Evolutionary conservation across 2,329 filamentous ascomycete species (phyloP).

Genomic region (Aspergillus jensenii): DNA sequence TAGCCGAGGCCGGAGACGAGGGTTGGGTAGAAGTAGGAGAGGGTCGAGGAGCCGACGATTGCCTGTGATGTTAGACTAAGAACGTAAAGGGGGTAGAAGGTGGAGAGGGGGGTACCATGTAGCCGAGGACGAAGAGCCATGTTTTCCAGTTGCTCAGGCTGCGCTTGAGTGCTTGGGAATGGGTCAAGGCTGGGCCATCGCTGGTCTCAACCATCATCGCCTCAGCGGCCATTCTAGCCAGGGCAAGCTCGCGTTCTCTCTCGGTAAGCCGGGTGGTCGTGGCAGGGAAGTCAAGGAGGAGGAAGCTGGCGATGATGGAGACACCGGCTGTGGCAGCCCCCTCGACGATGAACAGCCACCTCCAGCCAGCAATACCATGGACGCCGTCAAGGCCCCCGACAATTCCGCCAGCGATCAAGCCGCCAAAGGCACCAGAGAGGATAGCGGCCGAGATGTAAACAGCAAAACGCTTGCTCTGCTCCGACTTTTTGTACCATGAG

Average conservation of each 20-base stretch:
- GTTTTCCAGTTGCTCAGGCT: slow-evolving; percentile 31
- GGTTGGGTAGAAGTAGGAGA: slow-evolving; percentile 34
- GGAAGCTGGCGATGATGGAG: slow-evolving; percentile 44
- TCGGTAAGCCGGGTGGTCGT: slow-evolving; percentile 44
- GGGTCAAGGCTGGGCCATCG: slow-evolving; percentile 15
- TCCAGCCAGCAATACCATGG: neutral
- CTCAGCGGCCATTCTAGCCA: slow-evolving; percentile 21
- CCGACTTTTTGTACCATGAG: neutral
- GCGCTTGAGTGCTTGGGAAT: slow-evolving; percentile 20
- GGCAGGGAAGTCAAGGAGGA: slow-evolving; percentile 52
- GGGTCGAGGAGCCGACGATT: slow-evolving; percentile 38
- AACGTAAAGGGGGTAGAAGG: neutral
- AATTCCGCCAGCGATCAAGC: neutral
- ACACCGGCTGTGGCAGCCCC: slow-evolving; percentile 44
- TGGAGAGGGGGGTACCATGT: slow-evolving; percentile 29
- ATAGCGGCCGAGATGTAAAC: slow-evolving; percentile 3
- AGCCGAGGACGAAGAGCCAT: slow-evolving; percentile 43
- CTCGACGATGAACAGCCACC: slow-evolving; percentile 3
- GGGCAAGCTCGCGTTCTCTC: slow-evolving; percentile 23
- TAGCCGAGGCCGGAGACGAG: slow-evolving; percentile 26
- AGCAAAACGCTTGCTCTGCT: neutral
- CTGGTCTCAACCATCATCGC: slow-evolving; percentile 19
- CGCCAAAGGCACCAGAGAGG: neutral
- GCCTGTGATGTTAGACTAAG: slow-evolving; percentile 13
- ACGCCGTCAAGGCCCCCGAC: neutral